These are phyloP conservation scores for Malania oleifera DNA, from an alignment of 164 flowering plant species.

Conservation along the genomic window DNA sequence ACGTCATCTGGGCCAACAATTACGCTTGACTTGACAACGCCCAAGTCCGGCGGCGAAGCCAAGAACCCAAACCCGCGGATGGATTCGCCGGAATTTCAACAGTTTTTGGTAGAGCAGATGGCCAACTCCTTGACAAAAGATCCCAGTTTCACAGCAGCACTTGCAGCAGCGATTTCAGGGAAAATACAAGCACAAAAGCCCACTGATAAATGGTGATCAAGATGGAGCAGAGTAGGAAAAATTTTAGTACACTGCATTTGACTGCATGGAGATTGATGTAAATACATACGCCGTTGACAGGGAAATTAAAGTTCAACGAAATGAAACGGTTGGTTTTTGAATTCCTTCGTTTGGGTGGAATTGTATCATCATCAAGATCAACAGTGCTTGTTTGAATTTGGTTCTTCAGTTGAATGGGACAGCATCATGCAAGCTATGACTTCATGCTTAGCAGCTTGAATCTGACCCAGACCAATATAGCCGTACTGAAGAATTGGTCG, in stretches of 20 bases:
- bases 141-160: constrained; percentile 4
- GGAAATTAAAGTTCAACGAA: not conserved
- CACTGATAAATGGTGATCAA: not conserved
- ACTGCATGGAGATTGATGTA: not conserved
- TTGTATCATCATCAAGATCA: too few species aligned
- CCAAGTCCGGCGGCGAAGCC: not conserved
- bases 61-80: not conserved
- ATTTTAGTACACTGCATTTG: not conserved
- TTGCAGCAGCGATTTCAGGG: constrained; percentile 6
- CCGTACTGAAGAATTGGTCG: too few species aligned
- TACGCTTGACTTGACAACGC: not conserved
- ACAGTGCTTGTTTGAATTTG: too few species aligned
- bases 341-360: too few species aligned
- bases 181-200: not conserved
- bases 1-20: not conserved
- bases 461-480: too few species aligned
- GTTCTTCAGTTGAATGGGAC: too few species aligned
- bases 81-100: not conserved
- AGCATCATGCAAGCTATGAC: too few species aligned
- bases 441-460: too few species aligned
- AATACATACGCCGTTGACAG: not conserved
- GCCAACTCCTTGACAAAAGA: constrained; percentile 3
- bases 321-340: too few species aligned
- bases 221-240: not conserved
- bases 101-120: constrained; percentile 4